Percentiles rank a stretch among this genome's conserved stretches.
These are phyloP conservation scores for Cairneyella variabilis DNA, from an alignment of 495 filamentous ascomycete genomes.

Conservation along the genomic window DNA sequence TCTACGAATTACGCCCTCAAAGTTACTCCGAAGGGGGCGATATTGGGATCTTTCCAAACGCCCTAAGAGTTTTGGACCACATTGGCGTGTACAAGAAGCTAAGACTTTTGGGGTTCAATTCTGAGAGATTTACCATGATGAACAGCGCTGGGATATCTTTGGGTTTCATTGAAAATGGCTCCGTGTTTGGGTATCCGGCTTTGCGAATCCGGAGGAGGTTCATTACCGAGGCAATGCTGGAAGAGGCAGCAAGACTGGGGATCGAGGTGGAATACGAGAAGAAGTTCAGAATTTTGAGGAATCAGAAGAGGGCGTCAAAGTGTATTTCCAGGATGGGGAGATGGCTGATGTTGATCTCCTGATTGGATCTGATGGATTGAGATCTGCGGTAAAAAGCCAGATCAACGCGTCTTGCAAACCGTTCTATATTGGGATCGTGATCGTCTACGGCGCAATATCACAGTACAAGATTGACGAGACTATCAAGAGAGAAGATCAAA, in stretches of 20 bases:
- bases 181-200: background rate
- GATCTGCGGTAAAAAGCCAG: constrained; percentile 38
- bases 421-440: background rate
- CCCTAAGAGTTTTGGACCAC: constrained; percentile 38
- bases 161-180: background rate
- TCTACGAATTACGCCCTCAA: constrained; percentile 40
- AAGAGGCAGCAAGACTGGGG: background rate
- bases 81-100: constrained; percentile 31
- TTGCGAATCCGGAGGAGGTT: background rate
- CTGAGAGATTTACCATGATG: background rate
- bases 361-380: constrained; percentile 56
- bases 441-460: background rate
- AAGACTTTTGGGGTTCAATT: background rate
- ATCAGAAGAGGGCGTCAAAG: constrained; percentile 1
- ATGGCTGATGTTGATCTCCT: constrained; percentile 47
- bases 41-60: constrained; percentile 46
- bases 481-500: background rate
- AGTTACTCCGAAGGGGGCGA: constrained; percentile 37
- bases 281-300: background rate
- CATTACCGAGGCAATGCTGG: background rate
- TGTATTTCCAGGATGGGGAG: constrained; percentile 29
- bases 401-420: background rate
- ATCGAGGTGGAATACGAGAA: background rate
- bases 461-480: background rate
- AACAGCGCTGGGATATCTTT: background rate